A percentile compares a stretch with the other conserved stretches of the same genome.
These are phyloP conservation scores for Apiotrichum sp. DNA, from an alignment of 1,284 basidiomycete genomes.

Conservation along the genomic window DNA sequence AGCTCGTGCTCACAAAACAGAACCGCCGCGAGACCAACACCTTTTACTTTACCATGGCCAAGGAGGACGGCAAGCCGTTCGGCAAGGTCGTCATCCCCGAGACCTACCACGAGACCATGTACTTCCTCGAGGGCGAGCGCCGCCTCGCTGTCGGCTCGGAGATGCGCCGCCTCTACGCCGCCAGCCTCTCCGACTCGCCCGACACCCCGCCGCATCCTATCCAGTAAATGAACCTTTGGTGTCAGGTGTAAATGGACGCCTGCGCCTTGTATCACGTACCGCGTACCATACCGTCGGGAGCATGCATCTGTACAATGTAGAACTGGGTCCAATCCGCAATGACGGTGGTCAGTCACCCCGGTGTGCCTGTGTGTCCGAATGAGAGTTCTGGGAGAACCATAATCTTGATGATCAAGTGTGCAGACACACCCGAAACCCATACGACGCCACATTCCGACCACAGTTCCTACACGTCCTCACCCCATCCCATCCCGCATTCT, in stretches of 20 bases:
- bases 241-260: background rate
- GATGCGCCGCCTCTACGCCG: conserved; percentile 42
- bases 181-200: background rate
- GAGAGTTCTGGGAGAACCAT: no score
- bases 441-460: no score
- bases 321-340: no score
- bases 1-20: conserved; percentile 13
- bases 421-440: no score
- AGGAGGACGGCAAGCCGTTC: conserved; percentile 44
- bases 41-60: conserved; percentile 50
- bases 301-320: no score
- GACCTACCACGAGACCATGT: conserved; percentile 62
- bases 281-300: background rate
- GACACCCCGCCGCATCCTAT: background rate
- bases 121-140: conserved; percentile 69
- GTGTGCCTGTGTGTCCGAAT: no score
- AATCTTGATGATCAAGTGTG: no score
- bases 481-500: no score
- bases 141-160: conserved; percentile 46
- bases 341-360: no score
- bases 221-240: background rate
- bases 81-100: conserved; percentile 58
- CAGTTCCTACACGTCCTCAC: no score
- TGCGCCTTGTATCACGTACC: conserved; percentile 1
- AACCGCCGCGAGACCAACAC: conserved; percentile 43